phyloP scores from a whole-genome alignment of 1,139 yeast species.

The Saccharomycopsis hybrid region DNA sequence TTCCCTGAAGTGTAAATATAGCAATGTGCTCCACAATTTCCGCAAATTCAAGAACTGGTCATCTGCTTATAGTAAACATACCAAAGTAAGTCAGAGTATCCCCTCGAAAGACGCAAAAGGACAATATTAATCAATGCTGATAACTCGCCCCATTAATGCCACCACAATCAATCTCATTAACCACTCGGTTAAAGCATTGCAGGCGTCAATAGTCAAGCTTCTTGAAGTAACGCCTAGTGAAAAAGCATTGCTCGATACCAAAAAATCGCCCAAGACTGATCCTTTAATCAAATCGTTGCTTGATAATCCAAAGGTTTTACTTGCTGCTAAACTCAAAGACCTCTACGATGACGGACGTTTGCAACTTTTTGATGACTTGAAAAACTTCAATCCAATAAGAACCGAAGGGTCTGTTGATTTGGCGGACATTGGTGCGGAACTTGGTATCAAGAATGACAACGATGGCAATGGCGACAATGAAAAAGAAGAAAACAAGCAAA shows the following conservation, averaged over 20 bases:
- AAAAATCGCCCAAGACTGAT: not conserved
- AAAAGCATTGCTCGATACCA: not conserved
- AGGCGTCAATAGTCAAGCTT: constrained; percentile 2
- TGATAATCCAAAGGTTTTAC: constrained; percentile 33
- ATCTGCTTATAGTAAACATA: too few species aligned
- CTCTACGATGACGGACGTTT: constrained; percentile 43
- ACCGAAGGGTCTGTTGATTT: constrained; percentile 13
- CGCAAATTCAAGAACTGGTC: too few species aligned
- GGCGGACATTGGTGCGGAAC: constrained; percentile 5
- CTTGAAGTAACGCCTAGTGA: constrained; percentile 9
- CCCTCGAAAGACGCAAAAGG: too few species aligned
- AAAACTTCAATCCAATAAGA: constrained; percentile 28
- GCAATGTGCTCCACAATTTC: too few species aligned
- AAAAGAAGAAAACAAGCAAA: too few species aligned
- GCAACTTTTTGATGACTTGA: constrained; percentile 42
- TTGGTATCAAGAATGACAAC: too few species aligned
- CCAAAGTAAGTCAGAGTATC: too few species aligned
- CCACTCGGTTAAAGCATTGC: constrained; percentile 6
- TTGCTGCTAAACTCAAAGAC: constrained; percentile 56
- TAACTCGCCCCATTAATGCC: too few species aligned
- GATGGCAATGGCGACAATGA: too few species aligned
- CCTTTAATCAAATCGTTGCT: not conserved
- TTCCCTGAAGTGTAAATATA: too few species aligned
- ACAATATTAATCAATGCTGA: too few species aligned
- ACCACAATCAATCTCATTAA: not conserved